Base-by-base conservation (phyloP, 305 asterid genomes). In the Plantago lanceolata region DNA sequence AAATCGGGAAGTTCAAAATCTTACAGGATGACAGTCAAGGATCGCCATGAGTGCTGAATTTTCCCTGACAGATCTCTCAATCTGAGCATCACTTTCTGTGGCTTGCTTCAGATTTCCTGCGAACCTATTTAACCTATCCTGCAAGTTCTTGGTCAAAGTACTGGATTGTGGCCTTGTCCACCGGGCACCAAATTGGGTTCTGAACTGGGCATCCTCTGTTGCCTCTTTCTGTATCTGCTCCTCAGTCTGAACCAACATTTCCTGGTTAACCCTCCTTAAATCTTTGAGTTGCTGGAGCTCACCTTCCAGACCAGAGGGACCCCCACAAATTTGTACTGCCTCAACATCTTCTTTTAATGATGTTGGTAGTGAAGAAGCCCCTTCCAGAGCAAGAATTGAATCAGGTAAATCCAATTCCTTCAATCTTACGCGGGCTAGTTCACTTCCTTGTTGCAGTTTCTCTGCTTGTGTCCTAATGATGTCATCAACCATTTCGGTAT, bases 91-190 rank as follows among this genome's bases (percentile, higher is more conserved):
- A 56, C 99, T 94, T 61, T 94, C 99, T 56, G 84, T 82, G 57
- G 99, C 97, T 81, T 90, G 96, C 85, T 94, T 94, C 86, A 90
- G 66, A 81, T 94, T 90, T 50, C 71, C 95, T 50, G 97, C 97
- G 79, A 90, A 90, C 79, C 85, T 90, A 71, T 94, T 86, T 63
- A 94, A 78, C 71, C 96, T 83, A 74, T 94, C 99, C 71, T 76
- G 89, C 75, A 90, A 74, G 70, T 86, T 90, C 78, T 88, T 90
- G 56, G 95, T 94, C 61, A 94, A 75, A 52, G 99, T 88, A 82
- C 91, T 90, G 55, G 97, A 94, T 71, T 86, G 97, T 69, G 99
- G 97, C 70, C 99, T 81, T 48, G 93, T 88, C 99, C 97, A 94
- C 68, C 95, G 82, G 24, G 88, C 77, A 72, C 96, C 99, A 77